Percentiles rank a stretch among this genome's conserved stretches.
phyloP scores from a whole-genome alignment of 2,329 filamentous ascomycete genomes.

The Fusarium staphyleae region DNA sequence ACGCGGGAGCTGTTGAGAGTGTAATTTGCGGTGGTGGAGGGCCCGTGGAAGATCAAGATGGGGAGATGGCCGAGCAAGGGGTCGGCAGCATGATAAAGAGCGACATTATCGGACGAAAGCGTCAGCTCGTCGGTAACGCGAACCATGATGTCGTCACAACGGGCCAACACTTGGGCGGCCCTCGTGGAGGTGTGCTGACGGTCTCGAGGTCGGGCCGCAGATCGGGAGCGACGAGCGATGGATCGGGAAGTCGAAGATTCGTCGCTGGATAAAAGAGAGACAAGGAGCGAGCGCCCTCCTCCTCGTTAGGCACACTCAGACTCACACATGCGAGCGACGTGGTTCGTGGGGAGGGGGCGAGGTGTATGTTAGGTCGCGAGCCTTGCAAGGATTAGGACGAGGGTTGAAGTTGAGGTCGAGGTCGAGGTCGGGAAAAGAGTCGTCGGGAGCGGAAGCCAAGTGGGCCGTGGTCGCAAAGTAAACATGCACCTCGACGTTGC shows the following conservation, averaged over 20 bases:
- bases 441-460: constrained; percentile 21
- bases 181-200: constrained; percentile 24
- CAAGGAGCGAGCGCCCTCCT: constrained; percentile 33
- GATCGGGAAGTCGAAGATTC: background rate
- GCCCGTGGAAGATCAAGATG: constrained; percentile 89
- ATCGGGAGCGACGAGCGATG: constrained; percentile 26
- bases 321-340: constrained; percentile 26
- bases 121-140: constrained; percentile 79
- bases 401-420: constrained; percentile 3
- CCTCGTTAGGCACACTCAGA: constrained; percentile 34
- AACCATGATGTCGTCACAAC: constrained; percentile 71
- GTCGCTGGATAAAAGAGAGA: background rate
- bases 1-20: constrained; percentile 90
- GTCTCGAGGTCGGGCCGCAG: constrained; percentile 40
- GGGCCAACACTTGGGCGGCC: constrained; percentile 31
- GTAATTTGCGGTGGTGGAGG: constrained; percentile 87
- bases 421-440: constrained; percentile 2
- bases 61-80: constrained; percentile 81
- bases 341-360: constrained; percentile 7
- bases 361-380: no score
- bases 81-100: constrained; percentile 89
- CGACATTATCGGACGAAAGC: constrained; percentile 80
- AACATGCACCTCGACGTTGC: constrained; percentile 31
- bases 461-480: constrained; percentile 38
- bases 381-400: constrained; percentile 10